Base-by-base conservation (phyloP, 208 protist genomes). In the Dictyostelium gargantuum region DNA sequence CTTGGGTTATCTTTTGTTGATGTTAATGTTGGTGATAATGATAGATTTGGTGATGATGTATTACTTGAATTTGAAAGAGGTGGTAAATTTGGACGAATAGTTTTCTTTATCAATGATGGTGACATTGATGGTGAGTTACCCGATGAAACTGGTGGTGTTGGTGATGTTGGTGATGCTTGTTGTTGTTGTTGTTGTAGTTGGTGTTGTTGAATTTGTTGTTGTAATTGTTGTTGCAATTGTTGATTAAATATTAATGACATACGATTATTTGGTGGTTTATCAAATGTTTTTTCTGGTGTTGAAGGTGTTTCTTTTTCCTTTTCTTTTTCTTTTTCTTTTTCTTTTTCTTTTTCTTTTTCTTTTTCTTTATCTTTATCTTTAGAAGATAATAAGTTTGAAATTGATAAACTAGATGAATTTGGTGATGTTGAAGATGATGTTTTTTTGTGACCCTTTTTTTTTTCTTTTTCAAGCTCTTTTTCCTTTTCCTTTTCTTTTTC, bases 391-490 rank as follows among this genome's bases (percentile, higher is more conserved):
- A 70, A 42, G 10, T n/a, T 42, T 15, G 32, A 42, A 70, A 66
- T 66, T 19, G 63, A 70, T 40, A 70, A 40, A 40, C 29, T 70
- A 17, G 63, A 70, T 40, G 63, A 70, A 23, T 42, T 40, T 42
- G 63, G 63, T 26, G 63, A 70, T 70, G 63, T 35, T 66, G 58
- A 70, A 11, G 63, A 70, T 70, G 63, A 40, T 11, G 63, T 26
- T 40, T 70, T 70, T 70, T 70, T 70, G 23, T 70, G 63, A 10
- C 63, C 48, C 13, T 80, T 80, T 6, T 80, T 29, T 46, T 80
- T 80, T n/a, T 80, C 74, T 17, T 56, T 80, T 42, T 80, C 74
- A 6, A 35, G 32, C n/a, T 80, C 74, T n/a, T 80, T 56, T 32
- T 80, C 44, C 26, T 46, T 74, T 74, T 74, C 68, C 1, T 29